Base-by-base conservation (phyloP, 768 basidiomycete genomes). In the Lentinula lateritia region DNA sequence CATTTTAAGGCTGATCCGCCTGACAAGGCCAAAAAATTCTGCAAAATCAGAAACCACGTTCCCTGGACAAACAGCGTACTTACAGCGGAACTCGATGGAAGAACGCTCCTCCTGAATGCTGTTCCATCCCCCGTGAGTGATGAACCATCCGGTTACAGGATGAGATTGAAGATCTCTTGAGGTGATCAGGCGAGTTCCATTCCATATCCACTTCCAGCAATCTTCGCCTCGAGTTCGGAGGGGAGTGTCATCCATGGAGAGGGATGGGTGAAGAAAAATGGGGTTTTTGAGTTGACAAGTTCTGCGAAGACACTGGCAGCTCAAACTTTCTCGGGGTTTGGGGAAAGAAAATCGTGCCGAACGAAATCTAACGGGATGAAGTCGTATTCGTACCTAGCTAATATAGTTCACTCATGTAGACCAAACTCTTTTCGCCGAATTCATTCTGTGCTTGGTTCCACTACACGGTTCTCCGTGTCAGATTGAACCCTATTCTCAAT, bases 121-220 rank as follows among this genome's bases (percentile, higher is more conserved):
- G 32, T 60, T 60, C 58, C 48, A 50, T n/a, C 58, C 58, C 2
- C 58, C 46, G 18, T 59, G 58, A 34, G 45, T 50, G 1, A 60
- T 50, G 35, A 60, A 60, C 58, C 58, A 60, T 8, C n/a, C 36
- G 1, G 58, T 50, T 5, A 15, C 46, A 28, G 58, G 48, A 38
- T 60, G 46, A 1, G 58, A 50, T 13, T 36, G 12, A 38, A 60
- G 3, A 39, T 23, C 12, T 60, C 48, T 23, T 50, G 58, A 28
- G 48, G 58, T 10, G n/a, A 23, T 48, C 46, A 60, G 1, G 10
- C 5, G 6, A 39, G 28, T 36, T 48, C 48, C n/a, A 60, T 16
- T 12, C n/a, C 28, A 28, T 28, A 28, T 28, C 3, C 46, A 23
- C 58, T 59, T 10, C 50, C 38, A 18, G 32, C 2, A 23, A 60